Evolutionary conservation across 2,329 filamentous ascomycete genomes (phyloP), one percentile per base, ranked within the genome.

Genomic region (Metarhizium sp.): DNA sequence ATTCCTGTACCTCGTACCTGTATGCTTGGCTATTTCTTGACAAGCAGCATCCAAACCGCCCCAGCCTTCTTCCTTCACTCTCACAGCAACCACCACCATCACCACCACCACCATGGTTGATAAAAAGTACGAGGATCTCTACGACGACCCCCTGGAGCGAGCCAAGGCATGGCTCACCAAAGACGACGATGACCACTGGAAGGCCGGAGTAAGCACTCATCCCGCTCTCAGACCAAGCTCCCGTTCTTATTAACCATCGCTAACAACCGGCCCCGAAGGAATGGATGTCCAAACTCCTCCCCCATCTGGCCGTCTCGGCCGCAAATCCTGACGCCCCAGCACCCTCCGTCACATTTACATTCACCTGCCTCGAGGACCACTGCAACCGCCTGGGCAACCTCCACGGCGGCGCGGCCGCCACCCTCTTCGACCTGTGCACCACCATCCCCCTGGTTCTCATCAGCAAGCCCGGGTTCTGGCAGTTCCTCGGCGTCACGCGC

Each of bases 401-500:
- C 54, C 82, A 86, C 63, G 82, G 82, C 53, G 83, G 82, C 18
- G 85, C 82, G 59, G 76, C 81, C 0, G 79, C 87, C 2, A 85
- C 85, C 0, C 69, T 90, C 4, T 85, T 89, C 60, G 87, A 90
- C 69, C 72, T 80, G 56, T 77, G 81, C 61, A 88, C 87, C 0
- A 81, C 81, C 3, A 66, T 81, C 18, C 74, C 82, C 3, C 68
- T 89, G 13, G 68, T 77, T 10, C 75, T 84, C 42, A 67, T 86
- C 52, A 77, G 78, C 48, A 72, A 71, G 25, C 80, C 79, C 0
- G 85, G 83, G 6, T 82, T 78, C 66, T 88, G 86, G 79, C 71
- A 75, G 55, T 72, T 71, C 43, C 75, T 84, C 29, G 86, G 86
- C 42, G 85, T 90, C 30, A 83, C 76, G 64, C 78, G 86, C 56